Evolutionary conservation across 192 early-diverging fungal genomes (phyloP).

Genomic region (Backusella circina): DNA sequence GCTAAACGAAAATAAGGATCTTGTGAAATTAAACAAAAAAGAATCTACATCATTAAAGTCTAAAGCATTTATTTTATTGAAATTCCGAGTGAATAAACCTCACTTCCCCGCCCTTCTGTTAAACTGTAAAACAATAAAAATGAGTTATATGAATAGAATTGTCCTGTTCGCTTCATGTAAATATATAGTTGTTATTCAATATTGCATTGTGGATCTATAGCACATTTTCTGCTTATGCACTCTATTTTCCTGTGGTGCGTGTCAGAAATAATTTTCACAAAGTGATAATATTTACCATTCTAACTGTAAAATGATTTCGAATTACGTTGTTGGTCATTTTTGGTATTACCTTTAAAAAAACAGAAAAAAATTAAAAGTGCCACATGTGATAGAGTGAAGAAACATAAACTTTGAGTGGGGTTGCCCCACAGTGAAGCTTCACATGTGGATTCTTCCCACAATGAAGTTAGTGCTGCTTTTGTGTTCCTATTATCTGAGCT

Average conservation of each 20-base stretch:
- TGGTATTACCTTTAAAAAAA: neutral
- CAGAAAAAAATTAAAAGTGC: neutral
- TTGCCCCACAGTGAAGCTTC: neutral
- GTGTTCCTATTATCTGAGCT: neutral
- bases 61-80: neutral
- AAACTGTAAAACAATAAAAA: neutral
- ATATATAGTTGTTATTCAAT: too few species aligned
- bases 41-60: neutral
- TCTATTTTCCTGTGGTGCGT: too few species aligned
- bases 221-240: too few species aligned
- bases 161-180: too few species aligned
- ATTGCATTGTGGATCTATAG: too few species aligned
- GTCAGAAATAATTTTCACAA: too few species aligned
- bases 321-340: neutral
- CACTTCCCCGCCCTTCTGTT: neutral
- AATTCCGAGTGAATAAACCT: neutral
- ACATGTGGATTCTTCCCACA: constrained; percentile 3
- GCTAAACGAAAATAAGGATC: neutral
- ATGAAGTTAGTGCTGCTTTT: neutral
- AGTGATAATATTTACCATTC: neutral
- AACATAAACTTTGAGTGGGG: neutral
- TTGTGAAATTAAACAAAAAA: neutral
- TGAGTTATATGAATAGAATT: too few species aligned
- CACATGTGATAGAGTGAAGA: neutral
- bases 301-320: neutral